Percentiles rank a stretch among this genome's conserved stretches.
Evolutionary conservation across 2,329 filamentous ascomycete genomes (phyloP).

Genomic region (Xylaria sp.): DNA sequence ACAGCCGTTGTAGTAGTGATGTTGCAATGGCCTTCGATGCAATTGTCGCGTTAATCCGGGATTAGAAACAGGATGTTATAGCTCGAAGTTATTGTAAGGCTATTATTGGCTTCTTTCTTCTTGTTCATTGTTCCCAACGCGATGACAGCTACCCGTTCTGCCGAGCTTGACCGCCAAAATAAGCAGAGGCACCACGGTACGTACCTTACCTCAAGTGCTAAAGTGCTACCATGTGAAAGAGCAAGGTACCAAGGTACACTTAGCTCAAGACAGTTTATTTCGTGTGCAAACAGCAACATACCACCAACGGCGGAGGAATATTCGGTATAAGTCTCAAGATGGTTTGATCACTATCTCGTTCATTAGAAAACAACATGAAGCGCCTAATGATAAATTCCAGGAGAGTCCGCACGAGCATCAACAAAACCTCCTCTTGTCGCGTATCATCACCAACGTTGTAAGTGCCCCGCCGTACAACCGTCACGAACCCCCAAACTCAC

Average conservation of each 20-base stretch:
- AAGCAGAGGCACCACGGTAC: too few relatives aligned
- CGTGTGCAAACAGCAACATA: slow-evolving; percentile 8
- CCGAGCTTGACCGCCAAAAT: slow-evolving; percentile 16
- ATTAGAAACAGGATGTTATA: neutral
- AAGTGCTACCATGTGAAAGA: neutral
- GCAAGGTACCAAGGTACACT: neutral
- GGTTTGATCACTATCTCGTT: slow-evolving; percentile 31
- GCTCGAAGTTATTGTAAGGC: neutral
- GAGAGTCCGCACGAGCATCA: slow-evolving; percentile 98
- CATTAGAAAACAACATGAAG: neutral
- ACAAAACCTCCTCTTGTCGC: slow-evolving; percentile 90
- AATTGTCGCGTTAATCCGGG: neutral
- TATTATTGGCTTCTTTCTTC: neutral
- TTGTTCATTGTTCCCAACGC: neutral
- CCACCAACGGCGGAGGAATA: neutral
- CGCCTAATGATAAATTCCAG: slow-evolving; percentile 55
- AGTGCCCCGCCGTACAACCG: slow-evolving; percentile 52
- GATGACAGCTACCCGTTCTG: slow-evolving; percentile 21
- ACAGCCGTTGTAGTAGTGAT: neutral
- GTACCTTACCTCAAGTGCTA: too few relatives aligned
- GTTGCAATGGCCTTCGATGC: neutral
- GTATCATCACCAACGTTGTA: slow-evolving; percentile 98
- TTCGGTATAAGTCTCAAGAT: slow-evolving; percentile 35
- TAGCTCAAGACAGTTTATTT: neutral
- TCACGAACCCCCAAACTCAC: slow-evolving; percentile 5